These are phyloP conservation scores for Oryza rufipogon DNA, from an alignment of 176 grass and related monocot species.

Conservation along the genomic window DNA sequence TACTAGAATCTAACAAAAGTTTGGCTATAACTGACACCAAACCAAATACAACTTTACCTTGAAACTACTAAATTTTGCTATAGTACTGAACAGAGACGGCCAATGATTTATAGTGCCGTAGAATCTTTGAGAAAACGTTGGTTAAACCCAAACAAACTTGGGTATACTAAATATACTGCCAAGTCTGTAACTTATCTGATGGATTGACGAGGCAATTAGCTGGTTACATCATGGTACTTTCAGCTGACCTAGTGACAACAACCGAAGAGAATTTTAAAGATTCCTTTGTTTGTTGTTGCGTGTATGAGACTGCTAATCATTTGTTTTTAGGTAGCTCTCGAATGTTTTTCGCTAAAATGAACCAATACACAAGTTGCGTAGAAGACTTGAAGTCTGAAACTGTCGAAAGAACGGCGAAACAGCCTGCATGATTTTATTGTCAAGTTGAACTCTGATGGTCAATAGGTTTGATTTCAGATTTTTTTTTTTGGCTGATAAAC, in stretches of 20 bases:
- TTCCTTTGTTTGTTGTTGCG: neutral
- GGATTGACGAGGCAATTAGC: neutral
- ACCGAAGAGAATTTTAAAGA: neutral
- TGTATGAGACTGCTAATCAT: neutral
- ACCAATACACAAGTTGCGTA: neutral
- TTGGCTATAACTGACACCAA: no score
- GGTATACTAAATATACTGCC: neutral
- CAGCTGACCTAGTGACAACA: slow-evolving; percentile 1
- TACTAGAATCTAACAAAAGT: no score
- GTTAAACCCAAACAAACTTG: neutral
- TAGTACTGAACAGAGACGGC: no score
- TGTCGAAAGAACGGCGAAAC: neutral
- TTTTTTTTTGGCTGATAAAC: no score
- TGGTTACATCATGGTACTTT: neutral
- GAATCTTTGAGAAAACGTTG: neutral
- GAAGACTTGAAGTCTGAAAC: neutral
- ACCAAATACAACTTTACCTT: no score
- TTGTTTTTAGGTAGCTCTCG: neutral
- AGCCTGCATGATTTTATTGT: neutral
- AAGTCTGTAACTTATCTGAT: neutral
- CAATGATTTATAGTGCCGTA: neutral
- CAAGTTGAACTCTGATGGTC: neutral
- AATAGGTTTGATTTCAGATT: neutral
- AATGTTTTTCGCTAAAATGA: neutral
- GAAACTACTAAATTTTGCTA: no score